Percentiles rank a stretch among this genome's conserved stretches.
phyloP scores from a whole-genome alignment of 2,329 filamentous ascomycete genomes.

The Penicillium brasilianum region DNA sequence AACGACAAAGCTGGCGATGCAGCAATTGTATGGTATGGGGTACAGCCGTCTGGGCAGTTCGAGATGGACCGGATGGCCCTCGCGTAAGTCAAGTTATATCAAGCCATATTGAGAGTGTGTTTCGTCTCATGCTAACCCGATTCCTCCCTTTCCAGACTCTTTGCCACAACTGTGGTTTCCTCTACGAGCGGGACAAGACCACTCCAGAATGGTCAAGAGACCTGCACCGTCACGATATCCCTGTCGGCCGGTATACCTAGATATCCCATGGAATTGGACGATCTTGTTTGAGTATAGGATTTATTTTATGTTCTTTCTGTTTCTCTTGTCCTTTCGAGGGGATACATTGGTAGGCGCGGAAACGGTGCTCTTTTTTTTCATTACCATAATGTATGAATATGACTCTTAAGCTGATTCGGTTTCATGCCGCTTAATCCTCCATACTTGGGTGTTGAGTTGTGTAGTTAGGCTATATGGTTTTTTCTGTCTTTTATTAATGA shows the following conservation, averaged over 20 bases:
- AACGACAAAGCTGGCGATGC: slow-evolving; percentile 85
- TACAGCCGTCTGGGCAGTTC: slow-evolving; percentile 88
- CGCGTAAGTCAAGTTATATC: slow-evolving; percentile 64
- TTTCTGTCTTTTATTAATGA: too few species aligned
- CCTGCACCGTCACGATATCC: slow-evolving; percentile 61
- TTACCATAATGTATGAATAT: slow-evolving; percentile 30
- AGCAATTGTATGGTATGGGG: slow-evolving; percentile 87
- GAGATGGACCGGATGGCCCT: slow-evolving; percentile 84
- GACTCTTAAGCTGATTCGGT: slow-evolving; percentile 17
- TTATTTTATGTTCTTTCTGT: slow-evolving; percentile 16
- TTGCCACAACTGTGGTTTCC: slow-evolving; percentile 89
- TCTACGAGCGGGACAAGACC: slow-evolving; percentile 85
- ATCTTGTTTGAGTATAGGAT: background rate
- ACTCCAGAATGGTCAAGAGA: slow-evolving; percentile 78
- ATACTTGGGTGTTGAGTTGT: background rate
- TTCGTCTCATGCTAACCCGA: slow-evolving; percentile 23
- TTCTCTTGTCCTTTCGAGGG: slow-evolving; percentile 14
- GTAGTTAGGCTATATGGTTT: too few species aligned
- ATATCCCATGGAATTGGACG: background rate
- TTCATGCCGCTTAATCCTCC: background rate
- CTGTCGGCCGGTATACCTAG: slow-evolving; percentile 41
- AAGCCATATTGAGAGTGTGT: slow-evolving; percentile 11
- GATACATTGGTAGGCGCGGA: slow-evolving; percentile 20
- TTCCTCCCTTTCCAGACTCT: slow-evolving; percentile 64
- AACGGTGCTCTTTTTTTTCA: slow-evolving; percentile 13